Evolutionary conservation across 176 grass and related monocot species (phyloP), one percentile per base, ranked within the genome.

Genomic region (Raddia guianensis): DNA sequence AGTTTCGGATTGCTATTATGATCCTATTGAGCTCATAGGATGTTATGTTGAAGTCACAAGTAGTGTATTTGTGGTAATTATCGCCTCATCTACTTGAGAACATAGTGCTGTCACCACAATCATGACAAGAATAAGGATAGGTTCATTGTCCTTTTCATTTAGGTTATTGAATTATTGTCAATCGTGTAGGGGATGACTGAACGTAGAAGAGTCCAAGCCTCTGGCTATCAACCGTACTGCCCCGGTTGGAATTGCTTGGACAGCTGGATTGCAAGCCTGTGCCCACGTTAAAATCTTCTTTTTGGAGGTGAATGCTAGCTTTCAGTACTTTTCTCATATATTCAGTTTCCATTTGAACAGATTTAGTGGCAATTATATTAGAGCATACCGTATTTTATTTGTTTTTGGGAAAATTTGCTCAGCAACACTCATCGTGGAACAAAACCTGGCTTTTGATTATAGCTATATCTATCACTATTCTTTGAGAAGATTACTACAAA

Each of bases 141-240:
- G 4, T 12, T n/a, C 18, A 66, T 75, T 83, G 37, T 51, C 46
- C 32, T 42, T 21, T 63, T 74, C 21, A 20, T 75, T 44, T 55
- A 48, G 49, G 50, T 48, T 66, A 73, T 55, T 75, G 56, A 75
- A 67, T 83, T 75, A 32, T 48, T 58, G 40, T 75, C 40, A 75
- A 47, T 48, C 53, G 15, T 75, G 81, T 75, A 83, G 62, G 81
- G 62, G 32, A 83, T 74, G 60, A 75, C 72, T 83, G 81, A 49
- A n/a, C 54, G 70, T 74, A 74, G 59, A 74, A 83, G 60, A 10
- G 63, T 76, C 16, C 43, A 76, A 61, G 72, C 73, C 72, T 69
- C 63, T 5, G 62, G 63, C 8, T 68, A 69, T 84, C 82, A 68
- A 13, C 42, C 68, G 32, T 69, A 76, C 52, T 15, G 63, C 13